A percentile compares a stretch with the other conserved stretches of the same genome.
phyloP scores from a whole-genome alignment of 441 rosid species.

The Breynia disticha region DNA sequence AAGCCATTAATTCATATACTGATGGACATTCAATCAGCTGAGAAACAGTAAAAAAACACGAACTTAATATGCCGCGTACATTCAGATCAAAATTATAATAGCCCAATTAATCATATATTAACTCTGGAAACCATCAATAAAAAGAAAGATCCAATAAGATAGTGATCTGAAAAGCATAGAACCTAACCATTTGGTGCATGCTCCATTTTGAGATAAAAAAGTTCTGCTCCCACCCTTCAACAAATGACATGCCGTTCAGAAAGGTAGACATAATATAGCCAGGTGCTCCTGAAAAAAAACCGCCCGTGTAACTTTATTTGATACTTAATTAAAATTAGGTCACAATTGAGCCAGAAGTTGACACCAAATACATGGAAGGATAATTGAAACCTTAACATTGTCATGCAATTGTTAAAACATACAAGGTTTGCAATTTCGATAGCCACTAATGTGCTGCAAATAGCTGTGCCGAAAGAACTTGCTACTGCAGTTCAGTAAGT shows the following conservation, averaged over 20 bases:
- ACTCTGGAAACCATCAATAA: constrained; percentile 5
- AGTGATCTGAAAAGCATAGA: constrained; percentile 5
- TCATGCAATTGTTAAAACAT: not conserved
- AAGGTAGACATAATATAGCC: constrained; percentile 74
- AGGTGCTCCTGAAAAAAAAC: constrained; percentile 64
- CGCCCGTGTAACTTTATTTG: constrained; percentile 1
- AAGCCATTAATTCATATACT: constrained; percentile 78
- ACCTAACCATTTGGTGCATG: constrained; percentile 90
- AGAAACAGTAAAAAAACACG: constrained; percentile 21
- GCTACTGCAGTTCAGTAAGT: too few relatives aligned
- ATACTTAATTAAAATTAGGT: not conserved
- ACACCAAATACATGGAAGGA: not conserved
- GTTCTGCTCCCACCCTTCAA: constrained; percentile 96
- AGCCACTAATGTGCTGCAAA: too few relatives aligned
- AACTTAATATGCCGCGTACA: too few relatives aligned
- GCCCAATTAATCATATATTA: too few relatives aligned
- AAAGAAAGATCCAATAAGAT: constrained; percentile 4
- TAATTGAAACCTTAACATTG: not conserved
- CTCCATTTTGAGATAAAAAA: constrained; percentile 97
- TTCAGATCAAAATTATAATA: too few relatives aligned
- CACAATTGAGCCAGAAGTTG: not conserved
- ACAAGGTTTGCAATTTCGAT: too few relatives aligned
- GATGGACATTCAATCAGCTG: constrained; percentile 99
- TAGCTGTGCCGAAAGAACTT: too few relatives aligned
- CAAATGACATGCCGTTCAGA: constrained; percentile 92